Percentiles rank a stretch among this genome's conserved stretches.
phyloP scores from a whole-genome alignment of 139 green algal genomes.

The Pycnococcus provasolii region DNA sequence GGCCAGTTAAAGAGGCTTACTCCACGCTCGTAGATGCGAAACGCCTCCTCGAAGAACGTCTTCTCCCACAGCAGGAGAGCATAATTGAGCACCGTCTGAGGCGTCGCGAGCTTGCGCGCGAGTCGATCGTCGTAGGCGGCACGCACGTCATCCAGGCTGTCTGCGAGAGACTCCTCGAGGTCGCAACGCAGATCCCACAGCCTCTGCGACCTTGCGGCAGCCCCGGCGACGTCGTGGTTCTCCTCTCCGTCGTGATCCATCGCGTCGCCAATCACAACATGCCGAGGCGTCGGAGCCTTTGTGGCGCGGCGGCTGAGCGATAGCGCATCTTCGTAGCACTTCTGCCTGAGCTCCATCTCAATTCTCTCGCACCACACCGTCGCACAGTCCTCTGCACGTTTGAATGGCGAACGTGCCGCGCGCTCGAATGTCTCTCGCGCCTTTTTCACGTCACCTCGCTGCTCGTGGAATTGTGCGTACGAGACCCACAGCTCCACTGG shows the following conservation, averaged over 20 bases:
- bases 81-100: constrained; percentile 95
- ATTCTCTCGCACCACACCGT: constrained; percentile 85
- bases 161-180: constrained; percentile 81
- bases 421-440: constrained; percentile 86
- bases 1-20: constrained; percentile 91
- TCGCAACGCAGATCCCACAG: constrained; percentile 82
- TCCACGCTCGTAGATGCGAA: constrained; percentile 87
- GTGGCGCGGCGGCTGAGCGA: constrained; percentile 64
- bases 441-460: constrained; percentile 78
- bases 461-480: constrained; percentile 97
- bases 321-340: constrained; percentile 74
- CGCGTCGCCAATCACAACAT: no score
- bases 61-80: constrained; percentile 75
- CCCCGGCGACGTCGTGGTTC: neutral
- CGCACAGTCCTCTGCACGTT: constrained; percentile 90
- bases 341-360: constrained; percentile 93
- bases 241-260: neutral
- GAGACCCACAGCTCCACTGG: constrained; percentile 56
- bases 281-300: constrained; percentile 17
- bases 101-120: constrained; percentile 81
- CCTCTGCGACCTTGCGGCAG: neutral
- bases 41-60: constrained; percentile 87
- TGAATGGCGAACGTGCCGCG: constrained; percentile 62
- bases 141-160: constrained; percentile 62
- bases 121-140: constrained; percentile 77